Conservation (phyloP, 495 filamentous ascomycete species). For the Paragyromitra xinjiangensis region DNA sequence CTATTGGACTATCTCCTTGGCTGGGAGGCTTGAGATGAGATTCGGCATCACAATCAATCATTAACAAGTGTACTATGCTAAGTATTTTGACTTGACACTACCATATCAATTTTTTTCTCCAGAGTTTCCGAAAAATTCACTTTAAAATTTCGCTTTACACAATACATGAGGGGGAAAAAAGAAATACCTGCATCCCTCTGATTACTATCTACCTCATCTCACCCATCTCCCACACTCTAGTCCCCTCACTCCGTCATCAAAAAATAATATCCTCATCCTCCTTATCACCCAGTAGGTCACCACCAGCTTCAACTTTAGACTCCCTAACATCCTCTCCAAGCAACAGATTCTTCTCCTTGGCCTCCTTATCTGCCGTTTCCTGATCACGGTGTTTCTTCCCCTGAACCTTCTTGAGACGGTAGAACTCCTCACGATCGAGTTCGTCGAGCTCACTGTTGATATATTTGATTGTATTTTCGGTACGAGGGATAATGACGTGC, state of each 20-base stretch:
- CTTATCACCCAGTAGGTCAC: constrained; percentile 80
- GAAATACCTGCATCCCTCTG: constrained; percentile 35
- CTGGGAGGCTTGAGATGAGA: neutral
- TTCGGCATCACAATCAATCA: neutral
- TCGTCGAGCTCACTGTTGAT: constrained; percentile 99
- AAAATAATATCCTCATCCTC: constrained; percentile 98
- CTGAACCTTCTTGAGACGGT: constrained; percentile 88
- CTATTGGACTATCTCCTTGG: neutral
- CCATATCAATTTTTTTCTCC: neutral
- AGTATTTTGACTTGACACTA: neutral
- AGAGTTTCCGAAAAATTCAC: neutral
- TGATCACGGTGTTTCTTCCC: constrained; percentile 87
- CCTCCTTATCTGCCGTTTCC: constrained; percentile 75
- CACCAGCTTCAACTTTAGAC: constrained; percentile 62
- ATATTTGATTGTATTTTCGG: constrained; percentile 97
- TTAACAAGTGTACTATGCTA: neutral
- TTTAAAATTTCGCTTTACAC: constrained; percentile 12
- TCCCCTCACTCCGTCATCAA: constrained; percentile 60
- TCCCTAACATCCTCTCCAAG: constrained; percentile 63
- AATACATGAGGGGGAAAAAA: constrained; percentile 17
- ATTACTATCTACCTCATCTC: constrained; percentile 31
- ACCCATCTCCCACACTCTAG: neutral
- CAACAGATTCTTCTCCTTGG: constrained; percentile 65
- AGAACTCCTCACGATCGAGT: constrained; percentile 98
- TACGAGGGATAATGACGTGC: constrained; percentile 97